Base-by-base conservation (phyloP, 1,284 basidiomycete species). In the Boletellus deceptivus region DNA sequence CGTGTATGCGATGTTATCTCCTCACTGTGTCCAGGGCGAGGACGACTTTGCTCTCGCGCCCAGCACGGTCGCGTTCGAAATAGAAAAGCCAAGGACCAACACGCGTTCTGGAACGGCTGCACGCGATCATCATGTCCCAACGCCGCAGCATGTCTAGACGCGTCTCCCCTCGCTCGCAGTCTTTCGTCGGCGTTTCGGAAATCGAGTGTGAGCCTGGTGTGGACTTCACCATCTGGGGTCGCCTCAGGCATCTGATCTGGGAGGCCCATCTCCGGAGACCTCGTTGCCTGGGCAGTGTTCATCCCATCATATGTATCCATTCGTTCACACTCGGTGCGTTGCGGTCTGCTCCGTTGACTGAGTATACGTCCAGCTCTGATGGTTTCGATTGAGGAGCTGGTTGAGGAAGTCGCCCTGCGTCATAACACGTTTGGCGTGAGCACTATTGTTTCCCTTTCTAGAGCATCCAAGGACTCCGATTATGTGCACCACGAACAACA, bases 171-270 rank as follows among this genome's bases (percentile, higher is more conserved):
- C 17, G 85, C 89, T 62, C 35, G 78, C 83, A 56, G 89, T 93
- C 17, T 91, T 93, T 72, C 78, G 89, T 45, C 75, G 93, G 34
- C 79, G 89, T 39, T 75, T 94, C 16, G 91, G 91, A 39, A 91
- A 92, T 90, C 42, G 87, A 89, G 59, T 89, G 80, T 59, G 89
- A 91, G 63, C 89, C 76, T 71, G 82, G 86, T 57, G 91, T 93
- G 68, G 90, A 91, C 64, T 83, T 84, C 38, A 43, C 87, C 91
- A 64, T 84, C 82, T 81, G 2, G 80, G 81, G 34, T 16, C 64
- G 89, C 29, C 94, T 69, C 88, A 91, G 56, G 72, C 91, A 43
- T 75, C 86, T 34, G 91, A 95, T 71, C 91, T 91, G 16, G 73
- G 88, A 56, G 91, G 82, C 5, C 39, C 36, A 58, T 63, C 48